Conservation (phyloP, 306 rosid genomes). For the Dalbergia cultrata region DNA sequence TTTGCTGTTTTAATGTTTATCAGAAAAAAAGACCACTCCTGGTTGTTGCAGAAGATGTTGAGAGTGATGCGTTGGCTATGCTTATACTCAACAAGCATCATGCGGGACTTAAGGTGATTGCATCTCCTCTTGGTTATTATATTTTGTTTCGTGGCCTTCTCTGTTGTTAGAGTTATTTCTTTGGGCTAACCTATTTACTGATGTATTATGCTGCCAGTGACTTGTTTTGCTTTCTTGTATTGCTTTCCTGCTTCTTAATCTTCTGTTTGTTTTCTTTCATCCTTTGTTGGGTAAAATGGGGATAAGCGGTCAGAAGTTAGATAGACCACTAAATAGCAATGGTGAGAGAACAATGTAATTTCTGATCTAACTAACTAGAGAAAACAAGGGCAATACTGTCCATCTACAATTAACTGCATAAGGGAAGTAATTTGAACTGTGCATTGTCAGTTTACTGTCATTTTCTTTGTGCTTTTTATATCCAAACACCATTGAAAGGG, state of each 20-base stretch:
- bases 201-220: constrained; percentile 11
- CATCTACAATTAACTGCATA: background rate
- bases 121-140: constrained; percentile 28
- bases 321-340: background rate
- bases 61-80: constrained; percentile 88
- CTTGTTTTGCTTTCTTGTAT: constrained; percentile 27
- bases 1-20: constrained; percentile 41
- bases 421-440: constrained; percentile 13
- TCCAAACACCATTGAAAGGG: background rate
- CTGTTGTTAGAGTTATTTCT: background rate
- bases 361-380: background rate
- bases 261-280: constrained; percentile 22
- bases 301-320: constrained; percentile 14
- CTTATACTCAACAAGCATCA: constrained; percentile 97
- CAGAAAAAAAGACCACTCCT: constrained; percentile 88
- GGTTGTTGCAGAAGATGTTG: constrained; percentile 95
- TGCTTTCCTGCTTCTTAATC: background rate
- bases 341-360: background rate
- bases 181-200: background rate
- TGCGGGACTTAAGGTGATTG: constrained; percentile 86
- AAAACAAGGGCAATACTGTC: background rate
- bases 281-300: constrained; percentile 7
- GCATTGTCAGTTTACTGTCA: constrained; percentile 10
- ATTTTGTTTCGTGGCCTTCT: background rate
- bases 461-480: constrained; percentile 7